Conservation (phyloP, 345 rosid genomes). For the Eucalyptus pumila region DNA sequence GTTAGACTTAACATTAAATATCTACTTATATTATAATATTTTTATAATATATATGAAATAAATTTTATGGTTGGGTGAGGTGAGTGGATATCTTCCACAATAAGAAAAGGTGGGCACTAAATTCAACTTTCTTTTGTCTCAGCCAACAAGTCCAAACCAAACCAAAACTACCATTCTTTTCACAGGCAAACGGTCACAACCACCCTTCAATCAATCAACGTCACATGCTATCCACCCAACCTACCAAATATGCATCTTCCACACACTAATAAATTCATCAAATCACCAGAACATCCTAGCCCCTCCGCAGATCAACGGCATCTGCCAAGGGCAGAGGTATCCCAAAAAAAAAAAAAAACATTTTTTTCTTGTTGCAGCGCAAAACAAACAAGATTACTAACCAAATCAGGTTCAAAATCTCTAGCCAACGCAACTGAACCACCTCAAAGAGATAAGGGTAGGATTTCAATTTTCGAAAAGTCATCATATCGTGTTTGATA, state of each 20-base stretch:
- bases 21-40: not conserved
- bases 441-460: not conserved
- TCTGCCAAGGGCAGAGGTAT: not conserved
- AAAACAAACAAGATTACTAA: not conserved
- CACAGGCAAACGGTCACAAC: not conserved
- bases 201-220: not conserved
- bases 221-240: not conserved
- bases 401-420: not conserved
- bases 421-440: not conserved
- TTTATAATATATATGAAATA: not conserved
- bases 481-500: rapidly evolving
- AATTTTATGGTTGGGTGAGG: not conserved
- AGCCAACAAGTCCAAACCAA: not conserved
- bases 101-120: not conserved
- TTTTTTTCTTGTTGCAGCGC: not conserved
- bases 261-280: not conserved
- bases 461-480: not conserved
- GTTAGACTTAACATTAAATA: not conserved
- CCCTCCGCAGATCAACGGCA: not conserved
- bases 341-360: too few species aligned
- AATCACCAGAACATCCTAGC: not conserved
- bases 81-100: not conserved
- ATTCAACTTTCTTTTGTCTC: not conserved
- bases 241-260: not conserved
- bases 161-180: not conserved